Evolutionary conservation across 306 rosid species (phyloP).

Genomic region (Rubus parviflorus): DNA sequence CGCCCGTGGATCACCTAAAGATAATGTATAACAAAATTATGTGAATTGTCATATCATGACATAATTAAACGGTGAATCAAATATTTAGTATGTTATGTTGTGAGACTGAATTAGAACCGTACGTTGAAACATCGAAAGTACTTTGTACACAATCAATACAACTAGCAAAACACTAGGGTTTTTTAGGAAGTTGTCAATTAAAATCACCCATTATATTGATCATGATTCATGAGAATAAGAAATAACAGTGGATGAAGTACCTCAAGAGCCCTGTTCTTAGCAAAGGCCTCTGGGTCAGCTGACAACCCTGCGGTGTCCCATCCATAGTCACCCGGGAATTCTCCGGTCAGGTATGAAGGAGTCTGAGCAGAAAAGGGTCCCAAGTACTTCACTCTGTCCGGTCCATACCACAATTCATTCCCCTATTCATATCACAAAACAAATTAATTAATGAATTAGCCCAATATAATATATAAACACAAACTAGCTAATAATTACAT

Average conservation of each 20-base stretch:
- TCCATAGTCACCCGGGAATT: slow-evolving; percentile 86
- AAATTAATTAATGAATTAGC: slow-evolving; percentile 4
- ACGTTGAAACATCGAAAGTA: neutral
- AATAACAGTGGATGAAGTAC: slow-evolving; percentile 27
- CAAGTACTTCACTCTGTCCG: slow-evolving; percentile 82
- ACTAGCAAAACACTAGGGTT: neutral
- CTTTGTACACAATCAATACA: no score
- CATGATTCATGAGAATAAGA: neutral
- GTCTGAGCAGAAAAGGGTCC: slow-evolving; percentile 91
- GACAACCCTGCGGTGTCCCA: slow-evolving; percentile 91
- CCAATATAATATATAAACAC: neutral
- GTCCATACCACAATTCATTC: slow-evolving; percentile 85
- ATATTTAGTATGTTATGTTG: neutral
- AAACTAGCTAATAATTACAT: neutral
- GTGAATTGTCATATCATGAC: neutral
- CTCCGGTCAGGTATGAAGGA: slow-evolving; percentile 81
- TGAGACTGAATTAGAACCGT: neutral
- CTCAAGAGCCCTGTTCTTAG: slow-evolving; percentile 94
- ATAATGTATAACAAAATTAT: neutral
- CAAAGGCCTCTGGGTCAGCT: slow-evolving; percentile 93
- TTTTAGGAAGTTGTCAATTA: neutral
- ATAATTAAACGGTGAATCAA: no score
- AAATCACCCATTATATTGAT: neutral
- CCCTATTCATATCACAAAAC: slow-evolving; percentile 41
- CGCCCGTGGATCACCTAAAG: slow-evolving; percentile 81